A percentile compares a stretch with the other conserved stretches of the same genome.
These are phyloP conservation scores for Kwoniella sp. DNA, from an alignment of 768 basidiomycete genomes.

Conservation along the genomic window DNA sequence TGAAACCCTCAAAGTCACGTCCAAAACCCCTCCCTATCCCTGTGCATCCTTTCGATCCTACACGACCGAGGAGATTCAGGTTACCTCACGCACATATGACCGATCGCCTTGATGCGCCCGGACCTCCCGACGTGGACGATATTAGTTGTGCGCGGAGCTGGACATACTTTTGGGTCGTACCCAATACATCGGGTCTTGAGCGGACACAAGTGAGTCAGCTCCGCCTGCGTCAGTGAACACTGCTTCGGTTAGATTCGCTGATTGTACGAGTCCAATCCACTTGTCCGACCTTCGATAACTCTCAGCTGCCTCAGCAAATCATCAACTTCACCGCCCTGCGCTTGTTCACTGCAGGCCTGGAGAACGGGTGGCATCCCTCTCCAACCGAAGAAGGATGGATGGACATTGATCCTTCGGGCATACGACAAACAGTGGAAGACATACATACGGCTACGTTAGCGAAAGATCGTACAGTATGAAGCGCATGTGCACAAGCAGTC, in stretches of 20 bases:
- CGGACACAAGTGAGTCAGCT: conserved; percentile 67
- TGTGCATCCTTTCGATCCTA: conserved; percentile 37
- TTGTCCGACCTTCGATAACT: background rate
- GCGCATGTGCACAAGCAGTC: no score
- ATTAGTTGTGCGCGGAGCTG: conserved; percentile 54
- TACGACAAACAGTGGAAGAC: conserved; percentile 27
- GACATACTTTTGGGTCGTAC: conserved; percentile 74
- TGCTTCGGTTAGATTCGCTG: conserved; percentile 5
- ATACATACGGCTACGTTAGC: conserved; percentile 6
- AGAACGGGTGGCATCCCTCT: background rate
- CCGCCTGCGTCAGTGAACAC: no score
- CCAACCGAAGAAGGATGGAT: conserved; percentile 6
- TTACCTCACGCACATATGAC: conserved; percentile 17
- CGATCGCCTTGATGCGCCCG: background rate
- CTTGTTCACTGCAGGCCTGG: conserved; percentile 19
- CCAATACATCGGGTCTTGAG: conserved; percentile 75
- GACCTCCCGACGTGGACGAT: background rate
- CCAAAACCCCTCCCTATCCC: background rate
- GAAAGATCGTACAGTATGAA: no score
- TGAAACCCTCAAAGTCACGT: no score
- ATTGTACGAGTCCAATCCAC: conserved; percentile 9
- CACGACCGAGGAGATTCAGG: conserved; percentile 34
- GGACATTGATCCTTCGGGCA: conserved; percentile 28
- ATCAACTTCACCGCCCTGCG: conserved; percentile 29
- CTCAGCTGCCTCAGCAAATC: conserved; percentile 38